Percentiles rank a stretch among this genome's conserved stretches.
phyloP scores from a whole-genome alignment of 2,329 filamentous ascomycete species.

The Venturia nashicola region DNA sequence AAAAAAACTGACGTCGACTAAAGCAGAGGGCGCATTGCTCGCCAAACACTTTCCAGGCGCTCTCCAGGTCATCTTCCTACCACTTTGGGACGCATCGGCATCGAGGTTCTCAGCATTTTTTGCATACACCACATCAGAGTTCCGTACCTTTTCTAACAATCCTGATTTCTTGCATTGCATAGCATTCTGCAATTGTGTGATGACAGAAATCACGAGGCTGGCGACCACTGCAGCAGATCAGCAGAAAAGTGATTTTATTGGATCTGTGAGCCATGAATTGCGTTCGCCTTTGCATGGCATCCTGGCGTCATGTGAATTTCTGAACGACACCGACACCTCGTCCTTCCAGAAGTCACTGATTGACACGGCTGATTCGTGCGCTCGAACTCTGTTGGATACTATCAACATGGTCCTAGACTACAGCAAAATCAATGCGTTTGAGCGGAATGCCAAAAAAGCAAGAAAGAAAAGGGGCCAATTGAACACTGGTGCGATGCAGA shows the following conservation, averaged over 20 bases:
- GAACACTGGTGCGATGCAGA: not conserved
- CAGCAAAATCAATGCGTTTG: conserved; percentile 17
- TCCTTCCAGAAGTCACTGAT: conserved; percentile 10
- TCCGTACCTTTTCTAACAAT: conserved; percentile 20
- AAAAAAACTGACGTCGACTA: conserved; percentile 16
- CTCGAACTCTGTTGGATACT: conserved; percentile 29
- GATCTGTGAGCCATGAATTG: conserved; percentile 34
- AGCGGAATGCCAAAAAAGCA: conserved; percentile 14
- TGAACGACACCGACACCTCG: conserved; percentile 28
- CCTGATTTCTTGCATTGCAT: conserved; percentile 28
- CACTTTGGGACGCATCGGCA: conserved; percentile 37
- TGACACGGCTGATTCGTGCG: conserved; percentile 26
- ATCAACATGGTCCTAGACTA: conserved; percentile 26
- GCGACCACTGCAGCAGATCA: conserved; percentile 29
- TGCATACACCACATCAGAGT: conserved; percentile 27
- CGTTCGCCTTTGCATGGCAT: conserved; percentile 35
- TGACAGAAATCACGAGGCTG: conserved; percentile 28
- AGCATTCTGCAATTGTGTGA: conserved; percentile 31
- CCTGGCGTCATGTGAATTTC: conserved; percentile 37
- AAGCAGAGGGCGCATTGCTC: conserved; percentile 26
- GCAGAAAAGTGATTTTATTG: conserved; percentile 40
- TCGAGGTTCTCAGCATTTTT: conserved; percentile 35
- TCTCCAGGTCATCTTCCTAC: conserved; percentile 37
- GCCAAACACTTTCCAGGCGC: conserved; percentile 35
- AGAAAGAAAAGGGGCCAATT: conserved; percentile 19